These are phyloP conservation scores for Gossypium davidsonii DNA, from an alignment of 441 rosid species.

Conservation along the genomic window DNA sequence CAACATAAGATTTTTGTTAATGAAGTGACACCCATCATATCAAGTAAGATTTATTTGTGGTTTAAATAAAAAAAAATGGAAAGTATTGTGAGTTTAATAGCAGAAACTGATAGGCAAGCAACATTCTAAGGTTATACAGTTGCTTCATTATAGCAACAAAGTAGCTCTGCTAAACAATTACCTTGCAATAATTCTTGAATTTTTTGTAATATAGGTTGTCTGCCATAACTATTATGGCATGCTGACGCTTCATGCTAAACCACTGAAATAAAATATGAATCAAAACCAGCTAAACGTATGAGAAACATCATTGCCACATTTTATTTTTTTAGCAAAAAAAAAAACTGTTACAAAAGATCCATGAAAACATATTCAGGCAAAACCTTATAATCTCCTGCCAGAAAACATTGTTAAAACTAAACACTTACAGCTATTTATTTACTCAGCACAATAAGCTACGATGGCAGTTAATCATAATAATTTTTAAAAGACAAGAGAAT, in stretches of 20 bases:
- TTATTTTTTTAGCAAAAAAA: not conserved
- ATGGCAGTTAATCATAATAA: no score
- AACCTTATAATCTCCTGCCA: no score
- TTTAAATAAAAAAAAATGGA: not conserved
- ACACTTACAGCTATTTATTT: no score
- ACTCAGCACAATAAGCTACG: no score
- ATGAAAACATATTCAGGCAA: no score
- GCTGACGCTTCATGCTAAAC: conserved; percentile 65
- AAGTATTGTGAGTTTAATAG: not conserved
- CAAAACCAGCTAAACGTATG: conserved; percentile 4
- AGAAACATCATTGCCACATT: not conserved
- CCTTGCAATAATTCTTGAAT: conserved; percentile 55
- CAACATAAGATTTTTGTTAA: conserved; percentile 10
- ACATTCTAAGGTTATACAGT: not conserved
- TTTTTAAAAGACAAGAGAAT: no score
- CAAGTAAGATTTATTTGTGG: not conserved
- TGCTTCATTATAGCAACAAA: not conserved
- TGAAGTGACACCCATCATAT: not conserved
- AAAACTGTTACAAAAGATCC: no score
- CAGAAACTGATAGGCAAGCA: not conserved
- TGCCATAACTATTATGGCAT: conserved; percentile 57
- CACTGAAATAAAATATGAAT: conserved; percentile 34
- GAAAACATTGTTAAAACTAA: no score
- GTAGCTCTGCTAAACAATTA: conserved; percentile 18
- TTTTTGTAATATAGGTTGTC: conserved; percentile 55